Evolutionary conservation across 2,329 filamentous ascomycete species (phyloP).

Genomic region (Ophiognomonia clavigignenti-juglandacearum): DNA sequence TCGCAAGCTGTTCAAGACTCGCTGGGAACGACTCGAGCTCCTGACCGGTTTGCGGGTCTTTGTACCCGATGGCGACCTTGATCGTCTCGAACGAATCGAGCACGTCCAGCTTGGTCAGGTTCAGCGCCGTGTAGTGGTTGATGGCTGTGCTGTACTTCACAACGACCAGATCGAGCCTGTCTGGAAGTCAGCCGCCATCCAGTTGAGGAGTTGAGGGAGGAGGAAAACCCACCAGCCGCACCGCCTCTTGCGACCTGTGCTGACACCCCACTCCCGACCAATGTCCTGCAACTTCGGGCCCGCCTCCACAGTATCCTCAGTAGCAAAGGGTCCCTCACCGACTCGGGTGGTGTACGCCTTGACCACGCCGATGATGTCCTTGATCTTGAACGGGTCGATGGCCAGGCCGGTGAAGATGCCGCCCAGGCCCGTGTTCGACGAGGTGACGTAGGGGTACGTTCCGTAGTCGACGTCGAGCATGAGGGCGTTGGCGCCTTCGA

Average conservation of each 20-base stretch:
- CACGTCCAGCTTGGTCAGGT: slow-evolving; percentile 62
- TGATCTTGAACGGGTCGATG: slow-evolving; percentile 50
- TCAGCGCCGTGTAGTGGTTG: slow-evolving; percentile 63
- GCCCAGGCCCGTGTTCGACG: slow-evolving; percentile 52
- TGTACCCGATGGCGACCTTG: slow-evolving; percentile 70
- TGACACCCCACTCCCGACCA: slow-evolving; percentile 30
- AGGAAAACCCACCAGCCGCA: slow-evolving; percentile 41
- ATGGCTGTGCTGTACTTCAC: slow-evolving; percentile 58
- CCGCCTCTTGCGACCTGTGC: slow-evolving; percentile 50
- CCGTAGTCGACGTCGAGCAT: slow-evolving; percentile 59
- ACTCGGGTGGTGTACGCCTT: slow-evolving; percentile 63
- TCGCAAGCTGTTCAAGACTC: slow-evolving; percentile 52
- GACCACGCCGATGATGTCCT: slow-evolving; percentile 55
- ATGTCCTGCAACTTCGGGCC: slow-evolving; percentile 35
- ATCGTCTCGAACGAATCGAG: slow-evolving; percentile 70
- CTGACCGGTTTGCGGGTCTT: slow-evolving; percentile 37
- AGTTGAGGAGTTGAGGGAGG: background rate
- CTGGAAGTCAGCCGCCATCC: background rate
- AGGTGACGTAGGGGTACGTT: slow-evolving; percentile 56
- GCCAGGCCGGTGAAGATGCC: slow-evolving; percentile 56
- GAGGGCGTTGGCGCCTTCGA: slow-evolving; percentile 58
- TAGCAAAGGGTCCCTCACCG: slow-evolving; percentile 56
- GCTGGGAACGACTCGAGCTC: slow-evolving; percentile 60
- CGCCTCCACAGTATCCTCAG: slow-evolving; percentile 42
- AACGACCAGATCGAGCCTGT: slow-evolving; percentile 56